A percentile compares a stretch with the other conserved stretches of the same genome.
These are phyloP conservation scores for Candida albicans DNA, from an alignment of 1,139 yeast species.

Conservation along the genomic window DNA sequence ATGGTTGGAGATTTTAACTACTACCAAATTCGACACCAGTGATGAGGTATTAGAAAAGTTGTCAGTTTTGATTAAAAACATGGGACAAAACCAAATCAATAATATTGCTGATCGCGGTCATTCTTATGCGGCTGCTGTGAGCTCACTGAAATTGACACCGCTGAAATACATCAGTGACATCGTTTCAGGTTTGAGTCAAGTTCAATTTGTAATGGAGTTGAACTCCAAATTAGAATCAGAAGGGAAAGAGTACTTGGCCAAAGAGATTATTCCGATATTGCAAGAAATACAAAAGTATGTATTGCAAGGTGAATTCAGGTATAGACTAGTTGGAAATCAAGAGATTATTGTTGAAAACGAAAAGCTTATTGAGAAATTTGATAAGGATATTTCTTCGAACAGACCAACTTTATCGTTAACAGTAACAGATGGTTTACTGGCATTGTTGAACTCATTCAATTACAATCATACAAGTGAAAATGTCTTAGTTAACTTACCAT, in stretches of 20 bases:
- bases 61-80: slow-evolving; percentile 66
- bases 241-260: slow-evolving; percentile 53
- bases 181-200: slow-evolving; percentile 73
- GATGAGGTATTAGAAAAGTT: slow-evolving; percentile 66
- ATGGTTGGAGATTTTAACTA: slow-evolving; percentile 65
- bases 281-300: slow-evolving; percentile 52
- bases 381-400: slow-evolving; percentile 14
- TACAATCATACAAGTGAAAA: slow-evolving; percentile 12
- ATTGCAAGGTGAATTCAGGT: slow-evolving; percentile 42
- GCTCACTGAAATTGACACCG: slow-evolving; percentile 64
- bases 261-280: slow-evolving; percentile 64
- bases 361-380: slow-evolving; percentile 37
- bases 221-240: slow-evolving; percentile 46
- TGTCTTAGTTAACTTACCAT: slow-evolving; percentile 71
- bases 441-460: slow-evolving; percentile 14
- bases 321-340: slow-evolving; percentile 61
- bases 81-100: slow-evolving; percentile 78
- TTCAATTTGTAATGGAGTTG: slow-evolving; percentile 65
- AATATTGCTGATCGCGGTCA: slow-evolving; percentile 87
- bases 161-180: slow-evolving; percentile 62
- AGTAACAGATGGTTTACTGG: slow-evolving; percentile 9
- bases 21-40: slow-evolving; percentile 56
- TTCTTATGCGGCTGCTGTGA: slow-evolving; percentile 69
- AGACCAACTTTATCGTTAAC: not conserved
- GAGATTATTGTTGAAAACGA: slow-evolving; percentile 44